Base-by-base conservation (phyloP, 805 yeast species). In the Candida loeiensis region DNA sequence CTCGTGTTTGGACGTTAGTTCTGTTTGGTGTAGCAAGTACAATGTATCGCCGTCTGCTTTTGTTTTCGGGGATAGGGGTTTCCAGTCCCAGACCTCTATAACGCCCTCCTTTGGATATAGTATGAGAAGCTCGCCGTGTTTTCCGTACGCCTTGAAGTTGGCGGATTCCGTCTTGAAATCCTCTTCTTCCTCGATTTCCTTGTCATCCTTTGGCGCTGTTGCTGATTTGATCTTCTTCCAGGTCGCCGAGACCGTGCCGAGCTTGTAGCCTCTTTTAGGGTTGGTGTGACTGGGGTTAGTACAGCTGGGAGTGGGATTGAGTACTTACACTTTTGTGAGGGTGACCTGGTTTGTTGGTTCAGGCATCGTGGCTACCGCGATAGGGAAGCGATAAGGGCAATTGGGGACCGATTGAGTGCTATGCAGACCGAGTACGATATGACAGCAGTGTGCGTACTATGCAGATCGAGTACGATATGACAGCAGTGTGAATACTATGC, bases 221-320 rank as follows among this genome's bases (percentile, higher is more conserved):
- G 62, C 66, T 38, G 60, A 66, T 46, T 63, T 66, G 45, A 69
- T 53, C 43, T 67, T 66, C 41, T 58, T 61, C 71, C 72, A 68
- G 1, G 73, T 58, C 20, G 73, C 74, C 7, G 63, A 53, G 4
- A 71, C 58, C 1, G 71, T 59, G 15, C 73, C 73, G 20, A 65
- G 50, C 40, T 59, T 55, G 45, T 66, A 58, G 4, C 71, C 74
- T 37, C 53, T 54, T 39, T 59, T 57, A 2, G 66, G 62, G 28
- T 58, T 50, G 16, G 66, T 58, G 36, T 60, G 63, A 24, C 64
- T 59, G 33, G 9, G 11, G 49, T 47, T 47, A 47, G 51, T 45
- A 45, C 14, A 4, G 31, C 4, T 14, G n/a, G 5, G 17, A 5
- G 13, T 11, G 13, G 14, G 11, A 14, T 13, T 14, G 11, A 5